Evolutionary conservation across 441 rosid species (phyloP), one percentile per base, ranked within the genome.

Genomic region (Raphanus hybrid): DNA sequence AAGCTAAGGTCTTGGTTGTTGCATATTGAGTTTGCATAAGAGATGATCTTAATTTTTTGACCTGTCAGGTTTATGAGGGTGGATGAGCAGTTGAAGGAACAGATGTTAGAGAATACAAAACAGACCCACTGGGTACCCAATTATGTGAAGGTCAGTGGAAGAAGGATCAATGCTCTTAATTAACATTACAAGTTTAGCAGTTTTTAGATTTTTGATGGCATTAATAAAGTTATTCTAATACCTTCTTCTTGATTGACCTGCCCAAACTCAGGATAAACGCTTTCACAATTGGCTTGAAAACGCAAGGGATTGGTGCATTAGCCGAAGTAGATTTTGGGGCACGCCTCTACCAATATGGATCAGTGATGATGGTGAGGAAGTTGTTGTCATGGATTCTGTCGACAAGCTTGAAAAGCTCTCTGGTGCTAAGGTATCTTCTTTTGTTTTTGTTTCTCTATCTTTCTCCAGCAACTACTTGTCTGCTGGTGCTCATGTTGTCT

Each of bases 251-350:
- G 64, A 11, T 55, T 63, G 73, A 68, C 54, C 15, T 75, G 35
- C 35, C 62, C 67, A 23, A 71, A 48, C 69, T 71, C 87, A 96
- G 98, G 98, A 93, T 34, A 96, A 96, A 76, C 92, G 98, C 63
- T 96, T 96, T 81, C 98, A 96, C 80, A 96, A 96, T 84, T 96
- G 26, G 26, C 26, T 23, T 23, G 26, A 23, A 23, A 23, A 23
- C 26, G 26, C 26, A 23, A 23, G 26, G 82, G 99, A 94, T 84
- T 96, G 99, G 99, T 98, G 98, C 26, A 77, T 96, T 39, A 96
- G 99, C 83, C 84, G 98, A 80, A 96, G 97, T 85, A 85, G 98
- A 76, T 96, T 94, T 82, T 96, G 98, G 98, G 99, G 98, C 39
- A 94, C 99, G 67, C 99, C 99, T 80, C 93, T 96, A 69, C 98